Percentiles rank a stretch among this genome's conserved stretches.
Evolutionary conservation across 768 basidiomycete genomes (phyloP).

Genomic region (Lactarius akahatsu): DNA sequence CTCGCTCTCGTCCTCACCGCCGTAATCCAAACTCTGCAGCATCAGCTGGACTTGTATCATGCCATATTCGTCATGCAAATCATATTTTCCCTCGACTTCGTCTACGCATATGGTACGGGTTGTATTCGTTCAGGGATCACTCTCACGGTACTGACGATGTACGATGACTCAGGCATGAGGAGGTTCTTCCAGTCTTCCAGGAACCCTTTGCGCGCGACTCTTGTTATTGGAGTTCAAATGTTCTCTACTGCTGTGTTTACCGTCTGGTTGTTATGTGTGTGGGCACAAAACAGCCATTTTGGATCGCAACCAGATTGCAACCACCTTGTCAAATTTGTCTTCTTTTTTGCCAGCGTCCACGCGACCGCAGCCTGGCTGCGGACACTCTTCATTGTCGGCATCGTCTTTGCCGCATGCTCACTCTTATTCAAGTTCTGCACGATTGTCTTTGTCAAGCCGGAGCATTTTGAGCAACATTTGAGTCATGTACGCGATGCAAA

Average conservation of each 20-base stretch:
- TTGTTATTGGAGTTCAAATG: slow-evolving; percentile 2
- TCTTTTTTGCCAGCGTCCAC: neutral
- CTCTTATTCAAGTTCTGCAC: slow-evolving; percentile 10
- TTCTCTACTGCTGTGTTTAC: slow-evolving; percentile 4
- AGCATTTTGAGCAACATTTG: neutral
- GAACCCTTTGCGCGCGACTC: neutral
- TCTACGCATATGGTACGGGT: slow-evolving; percentile 12
- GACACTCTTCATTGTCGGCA: slow-evolving; percentile 10
- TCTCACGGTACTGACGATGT: neutral
- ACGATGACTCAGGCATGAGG: neutral
- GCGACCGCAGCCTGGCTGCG: slow-evolving; percentile 13
- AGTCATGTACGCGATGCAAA: neutral
- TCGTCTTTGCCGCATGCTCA: slow-evolving; percentile 2
- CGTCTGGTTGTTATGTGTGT: slow-evolving; percentile 14
- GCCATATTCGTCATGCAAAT: slow-evolving; percentile 21
- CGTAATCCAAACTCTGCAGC: slow-evolving; percentile 8
- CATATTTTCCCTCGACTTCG: slow-evolving; percentile 7
- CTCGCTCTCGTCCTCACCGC: slow-evolving; percentile 17
- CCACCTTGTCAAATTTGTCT: slow-evolving; percentile 14
- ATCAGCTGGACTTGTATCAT: slow-evolving; percentile 21
- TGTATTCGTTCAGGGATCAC: neutral
- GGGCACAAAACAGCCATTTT: slow-evolving; percentile 8
- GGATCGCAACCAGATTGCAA: slow-evolving; percentile 18
- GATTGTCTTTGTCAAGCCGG: neutral
- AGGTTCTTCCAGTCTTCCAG: neutral